Evolutionary conservation across 2,329 filamentous ascomycete species (phyloP).

Genomic region (Samsoniella hepiali): DNA sequence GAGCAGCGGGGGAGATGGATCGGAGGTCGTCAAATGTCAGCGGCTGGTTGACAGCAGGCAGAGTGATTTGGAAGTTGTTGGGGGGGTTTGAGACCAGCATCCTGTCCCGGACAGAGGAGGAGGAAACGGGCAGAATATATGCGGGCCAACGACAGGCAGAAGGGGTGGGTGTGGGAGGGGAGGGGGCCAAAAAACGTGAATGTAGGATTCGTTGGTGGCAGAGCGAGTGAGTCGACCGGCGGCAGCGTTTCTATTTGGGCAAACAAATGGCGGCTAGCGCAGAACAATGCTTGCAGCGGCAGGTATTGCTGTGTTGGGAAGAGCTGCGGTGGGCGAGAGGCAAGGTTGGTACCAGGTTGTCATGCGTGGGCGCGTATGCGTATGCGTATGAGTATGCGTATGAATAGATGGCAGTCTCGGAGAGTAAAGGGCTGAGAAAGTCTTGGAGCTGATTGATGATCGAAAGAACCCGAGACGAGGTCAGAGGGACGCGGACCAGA

Average conservation of each 20-base stretch:
- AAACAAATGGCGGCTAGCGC: conserved; percentile 12
- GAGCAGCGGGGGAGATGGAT: conserved; percentile 1
- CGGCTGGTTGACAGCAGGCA: conserved; percentile 16
- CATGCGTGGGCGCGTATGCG: not conserved
- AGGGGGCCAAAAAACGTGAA: conserved; percentile 10
- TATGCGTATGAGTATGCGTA: not conserved
- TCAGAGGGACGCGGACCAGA: conserved; percentile 11
- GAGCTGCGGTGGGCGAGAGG: conserved; percentile 2
- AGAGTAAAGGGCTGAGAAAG: not conserved
- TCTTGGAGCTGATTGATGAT: conserved; percentile 2
- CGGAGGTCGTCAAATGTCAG: conserved; percentile 17
- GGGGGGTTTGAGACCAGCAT: conserved; percentile 4
- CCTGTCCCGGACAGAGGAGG: conserved; percentile 8
- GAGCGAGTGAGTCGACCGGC: conserved; percentile 15
- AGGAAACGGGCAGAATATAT: conserved; percentile 14
- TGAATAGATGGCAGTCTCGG: not conserved
- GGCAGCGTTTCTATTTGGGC: conserved; percentile 16
- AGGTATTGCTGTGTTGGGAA: conserved; percentile 13
- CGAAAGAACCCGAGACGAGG: not conserved
- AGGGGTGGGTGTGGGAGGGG: conserved; percentile 5
- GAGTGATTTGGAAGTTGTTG: conserved; percentile 15
- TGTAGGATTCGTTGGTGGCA: conserved; percentile 16
- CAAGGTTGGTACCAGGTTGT: not conserved
- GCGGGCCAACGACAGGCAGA: conserved; percentile 17
- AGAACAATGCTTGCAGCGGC: conserved; percentile 8